Percentiles rank a stretch among this genome's conserved stretches.
phyloP scores from a whole-genome alignment of 2,329 filamentous ascomycete species.

The Cladosporium sp. region DNA sequence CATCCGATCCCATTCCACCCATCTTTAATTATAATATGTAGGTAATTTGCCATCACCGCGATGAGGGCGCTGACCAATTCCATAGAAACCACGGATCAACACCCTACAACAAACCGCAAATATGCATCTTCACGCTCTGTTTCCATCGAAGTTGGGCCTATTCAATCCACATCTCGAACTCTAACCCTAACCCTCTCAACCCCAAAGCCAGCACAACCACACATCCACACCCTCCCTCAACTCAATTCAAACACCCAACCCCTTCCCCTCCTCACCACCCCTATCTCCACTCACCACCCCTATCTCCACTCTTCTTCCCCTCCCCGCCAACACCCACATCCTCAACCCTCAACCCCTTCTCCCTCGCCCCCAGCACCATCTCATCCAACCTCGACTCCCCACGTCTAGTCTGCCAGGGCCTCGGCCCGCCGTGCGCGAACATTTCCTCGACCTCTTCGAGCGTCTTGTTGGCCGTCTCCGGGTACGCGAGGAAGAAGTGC shows the following conservation, averaged over 20 bases:
- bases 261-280: background rate
- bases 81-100: too few relatives aligned
- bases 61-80: too few relatives aligned
- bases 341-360: conserved; percentile 19
- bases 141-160: too few relatives aligned
- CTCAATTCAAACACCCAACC: background rate
- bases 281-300: background rate
- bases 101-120: too few relatives aligned
- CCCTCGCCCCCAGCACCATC: conserved; percentile 18
- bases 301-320: background rate
- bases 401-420: conserved; percentile 35
- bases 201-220: too few relatives aligned
- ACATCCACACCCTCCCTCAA: too few relatives aligned
- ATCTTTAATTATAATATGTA: too few relatives aligned
- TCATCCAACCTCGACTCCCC: conserved; percentile 31
- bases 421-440: conserved; percentile 32
- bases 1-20: too few relatives aligned
- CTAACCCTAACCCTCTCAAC: too few relatives aligned
- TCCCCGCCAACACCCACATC: conserved; percentile 10
- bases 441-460: conserved; percentile 38
- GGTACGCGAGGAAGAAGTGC: conserved; percentile 44
- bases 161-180: too few relatives aligned
- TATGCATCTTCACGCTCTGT: too few relatives aligned
- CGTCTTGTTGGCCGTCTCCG: conserved; percentile 36
- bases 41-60: too few relatives aligned